Base-by-base conservation (phyloP, 2,329 filamentous ascomycete species). In the Coniosporium tulheliwenetii region DNA sequence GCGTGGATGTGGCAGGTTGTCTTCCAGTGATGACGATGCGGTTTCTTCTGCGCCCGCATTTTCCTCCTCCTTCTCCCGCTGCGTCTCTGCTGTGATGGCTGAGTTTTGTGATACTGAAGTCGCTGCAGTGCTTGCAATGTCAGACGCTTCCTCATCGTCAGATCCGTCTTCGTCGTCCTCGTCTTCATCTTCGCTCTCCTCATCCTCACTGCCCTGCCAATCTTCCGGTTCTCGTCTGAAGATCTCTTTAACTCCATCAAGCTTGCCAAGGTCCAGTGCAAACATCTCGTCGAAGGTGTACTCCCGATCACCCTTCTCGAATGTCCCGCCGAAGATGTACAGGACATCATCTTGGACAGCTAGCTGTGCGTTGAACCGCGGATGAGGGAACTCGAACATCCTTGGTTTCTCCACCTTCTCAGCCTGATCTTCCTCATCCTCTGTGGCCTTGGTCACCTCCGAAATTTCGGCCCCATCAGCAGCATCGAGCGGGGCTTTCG, bases 221-320 rank as follows among this genome's bases (percentile, higher is more conserved):
- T 93, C 86, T 53, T 85, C 75, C 49, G 87, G 78, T 50, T 93
- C 82, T 40, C 85, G 73, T 57, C 71, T 83, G 65, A 89, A 96
- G 38, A 96, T 75, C 61, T 95, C 82, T 57, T 86, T 89, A 48
- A 91, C 89, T 3, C 91, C 91, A 50, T 96, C 86, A 45, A 98
- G 70, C 60, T 94, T 95, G 44, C 81, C 87, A n/a, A 98, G 69
- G 53, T 98, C 86, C 44, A 96, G 78, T 2, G 85, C 80, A 62
- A 93, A 93, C 60, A 98, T 69, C 52, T 98, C 91, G 50, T 95
- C 87, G 59, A 96, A 94, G 0, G 87, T 96, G 53, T 83, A 94
- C 59, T 98, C 91, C 15, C 85, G 75, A 52, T 98, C 91, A 13
- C 85, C 89, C 56, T 93, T 91, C 56, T 98, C 91, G 52, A 82